Evolutionary conservation across 169 alveolate genomes (phyloP).

Genomic region (Plasmodium adleri): DNA sequence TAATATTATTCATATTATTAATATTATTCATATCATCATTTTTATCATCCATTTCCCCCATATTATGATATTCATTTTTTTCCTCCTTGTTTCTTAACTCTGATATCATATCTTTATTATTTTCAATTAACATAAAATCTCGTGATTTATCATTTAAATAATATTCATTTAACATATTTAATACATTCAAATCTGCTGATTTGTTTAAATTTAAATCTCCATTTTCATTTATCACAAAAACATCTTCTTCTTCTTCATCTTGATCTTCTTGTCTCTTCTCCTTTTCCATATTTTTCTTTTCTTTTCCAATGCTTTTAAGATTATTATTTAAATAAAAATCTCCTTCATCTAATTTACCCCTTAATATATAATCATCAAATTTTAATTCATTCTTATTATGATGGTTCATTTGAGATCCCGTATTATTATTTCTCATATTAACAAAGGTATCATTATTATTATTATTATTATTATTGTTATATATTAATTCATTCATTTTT

Average conservation of each 20-base stretch:
- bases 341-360: conserved; percentile 13
- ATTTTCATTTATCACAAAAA: conserved; percentile 2
- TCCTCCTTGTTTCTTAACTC: too few species aligned
- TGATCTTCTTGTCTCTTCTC: conserved; percentile 20
- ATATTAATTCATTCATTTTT: background rate
- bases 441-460: background rate
- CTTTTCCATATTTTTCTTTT: conserved; percentile 3
- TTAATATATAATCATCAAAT: conserved; percentile 14
- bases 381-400: conserved; percentile 6
- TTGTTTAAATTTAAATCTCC: conserved; percentile 16
- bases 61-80: background rate
- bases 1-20: background rate
- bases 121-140: conserved; percentile 21
- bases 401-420: background rate
- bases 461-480: conserved; percentile 1
- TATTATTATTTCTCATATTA: background rate
- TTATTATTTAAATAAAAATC: conserved; percentile 14
- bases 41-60: background rate
- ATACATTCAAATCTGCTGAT: conserved; percentile 21
- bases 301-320: too few species aligned
- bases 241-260: conserved; percentile 22
- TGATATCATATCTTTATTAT: background rate
- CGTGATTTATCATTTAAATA: conserved; percentile 20
- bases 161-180: conserved; percentile 52
- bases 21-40: background rate